phyloP scores from a whole-genome alignment of 2,329 filamentous ascomycete species.

The Colletotrichum zoysiae region DNA sequence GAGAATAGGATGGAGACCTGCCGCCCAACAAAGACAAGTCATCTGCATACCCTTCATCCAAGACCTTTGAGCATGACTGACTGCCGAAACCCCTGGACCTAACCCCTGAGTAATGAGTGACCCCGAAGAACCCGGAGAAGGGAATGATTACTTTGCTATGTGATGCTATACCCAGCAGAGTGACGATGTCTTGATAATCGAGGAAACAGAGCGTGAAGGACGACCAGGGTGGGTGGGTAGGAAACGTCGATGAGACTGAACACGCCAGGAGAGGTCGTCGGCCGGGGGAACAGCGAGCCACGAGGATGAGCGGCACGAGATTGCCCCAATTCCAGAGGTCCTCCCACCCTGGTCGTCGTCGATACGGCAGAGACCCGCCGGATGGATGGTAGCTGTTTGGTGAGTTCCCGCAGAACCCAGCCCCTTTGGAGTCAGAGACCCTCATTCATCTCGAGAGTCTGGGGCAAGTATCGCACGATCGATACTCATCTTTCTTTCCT shows the following conservation, averaged over 20 bases:
- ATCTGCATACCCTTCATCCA: constrained; percentile 32
- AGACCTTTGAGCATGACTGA: constrained; percentile 22
- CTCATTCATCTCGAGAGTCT: constrained; percentile 7
- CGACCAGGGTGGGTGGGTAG: constrained; percentile 10
- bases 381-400: constrained; percentile 25
- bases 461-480: background rate
- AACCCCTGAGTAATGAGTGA: background rate
- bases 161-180: constrained; percentile 1
- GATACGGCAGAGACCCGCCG: constrained; percentile 36
- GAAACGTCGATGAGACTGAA: constrained; percentile 32
- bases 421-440: constrained; percentile 28
- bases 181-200: constrained; percentile 16
- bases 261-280: constrained; percentile 36
- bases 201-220: constrained; percentile 1
- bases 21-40: constrained; percentile 39
- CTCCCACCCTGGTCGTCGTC: constrained; percentile 35
- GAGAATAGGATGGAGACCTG: constrained; percentile 25
- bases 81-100: background rate
- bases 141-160: background rate
- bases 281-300: constrained; percentile 37
- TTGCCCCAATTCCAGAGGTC: constrained; percentile 39
- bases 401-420: constrained; percentile 29
- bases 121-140: background rate
- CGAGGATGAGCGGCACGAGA: constrained; percentile 37
- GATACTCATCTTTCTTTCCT: background rate